phyloP scores from a whole-genome alignment of 2,329 filamentous ascomycete genomes.

The Coleophoma eucalyptorum region DNA sequence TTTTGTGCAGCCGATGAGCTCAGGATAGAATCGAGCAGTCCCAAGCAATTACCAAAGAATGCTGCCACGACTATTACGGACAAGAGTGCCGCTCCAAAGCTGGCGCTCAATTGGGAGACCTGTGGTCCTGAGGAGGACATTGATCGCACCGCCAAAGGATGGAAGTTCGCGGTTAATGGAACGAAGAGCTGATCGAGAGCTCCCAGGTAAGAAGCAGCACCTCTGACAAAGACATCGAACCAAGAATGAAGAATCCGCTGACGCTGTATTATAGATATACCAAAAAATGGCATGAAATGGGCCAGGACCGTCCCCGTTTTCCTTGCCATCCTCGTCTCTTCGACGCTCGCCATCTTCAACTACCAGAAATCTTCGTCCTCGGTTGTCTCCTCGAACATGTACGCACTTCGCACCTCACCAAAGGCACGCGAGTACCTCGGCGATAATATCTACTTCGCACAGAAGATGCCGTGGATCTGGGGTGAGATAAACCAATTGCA shows the following conservation, averaged over 20 bases:
- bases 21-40: too few species aligned
- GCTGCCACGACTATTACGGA: conserved; percentile 23
- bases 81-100: conserved; percentile 14
- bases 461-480: conserved; percentile 77
- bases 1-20: background rate
- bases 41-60: conserved; percentile 7
- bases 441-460: conserved; percentile 79
- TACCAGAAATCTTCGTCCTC: conserved; percentile 94
- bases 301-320: conserved; percentile 77
- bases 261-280: conserved; percentile 15
- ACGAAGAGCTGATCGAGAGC: conserved; percentile 60
- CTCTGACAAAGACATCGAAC: too few species aligned
- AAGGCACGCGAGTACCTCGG: conserved; percentile 75
- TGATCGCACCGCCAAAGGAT: conserved; percentile 51
- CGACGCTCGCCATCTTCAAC: conserved; percentile 91
- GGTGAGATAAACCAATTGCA: conserved; percentile 92
- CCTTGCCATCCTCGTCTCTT: conserved; percentile 63
- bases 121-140: conserved; percentile 35
- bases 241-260: background rate
- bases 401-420: conserved; percentile 80
- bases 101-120: conserved; percentile 8
- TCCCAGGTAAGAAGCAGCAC: conserved; percentile 47
- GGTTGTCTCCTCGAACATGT: conserved; percentile 83
- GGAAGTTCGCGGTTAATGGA: conserved; percentile 63
- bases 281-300: conserved; percentile 47